These are phyloP conservation scores for Beauveria rudraprayagi DNA, from an alignment of 2,329 filamentous ascomycete genomes.

Conservation along the genomic window DNA sequence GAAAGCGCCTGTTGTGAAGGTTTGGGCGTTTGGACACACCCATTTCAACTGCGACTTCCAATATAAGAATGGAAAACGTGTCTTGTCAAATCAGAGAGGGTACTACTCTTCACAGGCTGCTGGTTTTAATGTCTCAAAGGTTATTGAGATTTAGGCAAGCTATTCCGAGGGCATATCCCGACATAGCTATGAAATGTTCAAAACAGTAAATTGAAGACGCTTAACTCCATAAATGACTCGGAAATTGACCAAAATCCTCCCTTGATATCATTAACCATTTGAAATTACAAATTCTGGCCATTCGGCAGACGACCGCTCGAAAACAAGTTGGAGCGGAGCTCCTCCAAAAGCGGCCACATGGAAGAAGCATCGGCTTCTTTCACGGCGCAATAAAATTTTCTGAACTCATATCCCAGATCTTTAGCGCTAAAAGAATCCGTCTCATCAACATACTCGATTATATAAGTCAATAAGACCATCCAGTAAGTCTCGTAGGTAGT, in stretches of 20 bases:
- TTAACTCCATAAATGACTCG: background rate
- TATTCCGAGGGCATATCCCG: background rate
- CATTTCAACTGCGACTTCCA: slow-evolving; percentile 36
- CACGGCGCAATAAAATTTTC: background rate
- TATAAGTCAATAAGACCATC: background rate
- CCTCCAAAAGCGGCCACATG: background rate
- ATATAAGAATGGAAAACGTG: slow-evolving; percentile 17
- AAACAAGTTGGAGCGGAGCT: background rate
- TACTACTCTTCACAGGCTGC: slow-evolving; percentile 11
- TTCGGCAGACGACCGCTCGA: background rate
- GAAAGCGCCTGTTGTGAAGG: slow-evolving; percentile 25
- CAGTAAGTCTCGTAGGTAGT: slow-evolving; percentile 1
- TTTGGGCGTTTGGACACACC: slow-evolving; percentile 43
- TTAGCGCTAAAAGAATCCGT: background rate
- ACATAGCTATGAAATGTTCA: background rate
- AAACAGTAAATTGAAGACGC: background rate
- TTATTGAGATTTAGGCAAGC: background rate
- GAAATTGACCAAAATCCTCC: background rate
- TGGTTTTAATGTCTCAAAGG: background rate
- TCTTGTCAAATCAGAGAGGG: slow-evolving; percentile 29
- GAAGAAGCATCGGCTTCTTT: background rate
- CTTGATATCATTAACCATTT: background rate
- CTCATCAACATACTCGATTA: background rate
- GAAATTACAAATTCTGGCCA: background rate
- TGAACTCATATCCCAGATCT: background rate